These are phyloP conservation scores for Russula lepida DNA, from an alignment of 768 basidiomycete species.

Conservation along the genomic window DNA sequence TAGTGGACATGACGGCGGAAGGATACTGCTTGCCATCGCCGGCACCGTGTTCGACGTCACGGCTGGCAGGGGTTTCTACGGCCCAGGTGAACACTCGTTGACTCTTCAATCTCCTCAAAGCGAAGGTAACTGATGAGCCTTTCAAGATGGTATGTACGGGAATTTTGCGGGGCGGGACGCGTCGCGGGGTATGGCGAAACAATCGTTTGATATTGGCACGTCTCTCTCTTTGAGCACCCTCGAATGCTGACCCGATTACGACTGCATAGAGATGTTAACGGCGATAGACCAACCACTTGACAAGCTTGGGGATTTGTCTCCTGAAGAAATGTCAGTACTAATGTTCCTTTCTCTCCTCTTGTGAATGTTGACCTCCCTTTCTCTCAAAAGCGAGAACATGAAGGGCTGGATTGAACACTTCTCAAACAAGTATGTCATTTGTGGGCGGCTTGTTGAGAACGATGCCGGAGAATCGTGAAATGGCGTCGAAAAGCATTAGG, in stretches of 20 bases:
- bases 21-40: constrained; percentile 82
- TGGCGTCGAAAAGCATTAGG: background rate
- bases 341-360: background rate
- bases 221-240: background rate
- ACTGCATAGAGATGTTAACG: constrained; percentile 74
- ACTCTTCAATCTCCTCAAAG: background rate
- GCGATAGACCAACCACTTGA: constrained; percentile 82
- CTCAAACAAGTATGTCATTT: constrained; percentile 84
- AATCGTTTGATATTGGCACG: constrained; percentile 88
- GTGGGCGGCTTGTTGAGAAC: constrained; percentile 83
- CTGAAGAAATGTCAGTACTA: constrained; percentile 69
- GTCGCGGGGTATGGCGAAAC: constrained; percentile 95
- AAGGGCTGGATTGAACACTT: constrained; percentile 94
- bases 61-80: constrained; percentile 85
- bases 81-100: constrained; percentile 60
- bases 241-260: background rate
- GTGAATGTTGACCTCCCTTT: background rate
- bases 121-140: background rate
- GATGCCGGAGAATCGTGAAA: constrained; percentile 25
- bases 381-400: constrained; percentile 74
- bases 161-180: constrained; percentile 98
- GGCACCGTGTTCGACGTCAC: constrained; percentile 92
- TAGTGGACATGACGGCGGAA: constrained; percentile 51
- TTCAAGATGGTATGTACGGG: constrained; percentile 85
- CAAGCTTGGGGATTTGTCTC: constrained; percentile 66